Percentiles rank a stretch among this genome's conserved stretches.
Conservation (phyloP, 2,329 filamentous ascomycete genomes). For the Chaetomiaceae sp. region DNA sequence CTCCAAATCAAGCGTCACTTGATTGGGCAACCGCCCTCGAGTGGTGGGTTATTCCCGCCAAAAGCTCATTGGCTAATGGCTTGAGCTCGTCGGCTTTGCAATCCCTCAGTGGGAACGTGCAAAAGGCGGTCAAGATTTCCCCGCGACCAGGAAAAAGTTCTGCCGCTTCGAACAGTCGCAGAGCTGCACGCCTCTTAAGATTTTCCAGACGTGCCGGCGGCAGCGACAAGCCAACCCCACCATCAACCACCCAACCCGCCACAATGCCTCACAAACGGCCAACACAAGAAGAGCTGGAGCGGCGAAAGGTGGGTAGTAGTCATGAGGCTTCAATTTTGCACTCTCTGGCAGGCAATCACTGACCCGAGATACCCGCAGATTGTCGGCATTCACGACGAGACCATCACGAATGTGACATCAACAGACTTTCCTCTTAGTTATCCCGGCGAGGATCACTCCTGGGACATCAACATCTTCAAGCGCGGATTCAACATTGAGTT, state of each 20-base stretch:
- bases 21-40: slow-evolving; percentile 13
- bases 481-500: slow-evolving; percentile 56
- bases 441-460: slow-evolving; percentile 68
- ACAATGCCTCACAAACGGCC: slow-evolving; percentile 35
- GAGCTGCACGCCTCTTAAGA: slow-evolving; percentile 12
- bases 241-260: neutral
- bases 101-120: neutral
- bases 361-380: slow-evolving; percentile 46
- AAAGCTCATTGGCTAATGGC: too few species aligned
- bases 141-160: slow-evolving; percentile 21
- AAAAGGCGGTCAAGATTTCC: slow-evolving; percentile 23
- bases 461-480: slow-evolving; percentile 41
- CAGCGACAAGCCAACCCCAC: slow-evolving; percentile 11
- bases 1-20: neutral
- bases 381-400: slow-evolving; percentile 83
- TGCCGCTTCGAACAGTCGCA: slow-evolving; percentile 14
- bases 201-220: slow-evolving; percentile 14
- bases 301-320: slow-evolving; percentile 49
- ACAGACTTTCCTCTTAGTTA: slow-evolving; percentile 91
- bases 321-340: neutral
- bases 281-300: slow-evolving; percentile 51
- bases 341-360: neutral
- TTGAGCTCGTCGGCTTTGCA: too few species aligned
- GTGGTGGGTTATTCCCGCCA: slow-evolving; percentile 14
- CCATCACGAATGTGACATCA: slow-evolving; percentile 79